Evolutionary conservation across 768 basidiomycete genomes (phyloP).

Genomic region (Thelephora ganbajun): DNA sequence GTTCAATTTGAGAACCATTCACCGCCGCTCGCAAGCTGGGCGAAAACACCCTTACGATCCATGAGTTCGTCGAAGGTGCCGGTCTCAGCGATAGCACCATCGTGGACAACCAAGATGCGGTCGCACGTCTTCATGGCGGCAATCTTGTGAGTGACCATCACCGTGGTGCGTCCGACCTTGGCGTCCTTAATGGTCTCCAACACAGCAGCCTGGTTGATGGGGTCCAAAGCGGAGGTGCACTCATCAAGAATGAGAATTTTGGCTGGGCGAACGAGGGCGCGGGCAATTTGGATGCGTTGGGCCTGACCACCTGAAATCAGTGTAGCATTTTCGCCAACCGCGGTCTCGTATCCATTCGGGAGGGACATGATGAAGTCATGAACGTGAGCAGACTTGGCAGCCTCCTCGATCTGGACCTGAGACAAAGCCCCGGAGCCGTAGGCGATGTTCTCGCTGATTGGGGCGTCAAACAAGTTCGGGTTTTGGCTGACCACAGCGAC

Average conservation of each 20-base stretch:
- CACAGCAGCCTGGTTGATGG: slow-evolving; percentile 70
- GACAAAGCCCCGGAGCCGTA: slow-evolving; percentile 50
- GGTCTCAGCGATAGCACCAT: slow-evolving; percentile 68
- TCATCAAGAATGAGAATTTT: slow-evolving; percentile 82
- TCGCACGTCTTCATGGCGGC: slow-evolving; percentile 89
- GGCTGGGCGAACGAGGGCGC: slow-evolving; percentile 67
- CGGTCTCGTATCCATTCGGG: slow-evolving; percentile 77
- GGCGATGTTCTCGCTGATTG: slow-evolving; percentile 78
- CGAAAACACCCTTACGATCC: slow-evolving; percentile 55
- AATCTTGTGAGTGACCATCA: slow-evolving; percentile 91
- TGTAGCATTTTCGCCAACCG: slow-evolving; percentile 83
- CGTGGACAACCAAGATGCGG: slow-evolving; percentile 65
- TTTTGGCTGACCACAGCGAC: slow-evolving; percentile 82
- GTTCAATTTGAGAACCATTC: slow-evolving; percentile 31
- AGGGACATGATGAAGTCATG: slow-evolving; percentile 77
- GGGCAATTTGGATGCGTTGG: slow-evolving; percentile 83
- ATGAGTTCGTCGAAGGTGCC: slow-evolving; percentile 65
- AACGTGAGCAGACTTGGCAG: slow-evolving; percentile 67
- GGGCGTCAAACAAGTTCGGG: slow-evolving; percentile 80
- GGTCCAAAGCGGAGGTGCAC: slow-evolving; percentile 87
- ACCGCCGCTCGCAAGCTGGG: slow-evolving; percentile 64
- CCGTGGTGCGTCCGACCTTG: slow-evolving; percentile 61
- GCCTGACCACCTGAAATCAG: slow-evolving; percentile 91
- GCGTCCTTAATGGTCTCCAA: slow-evolving; percentile 59
- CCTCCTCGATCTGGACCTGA: slow-evolving; percentile 44